Conservation (phyloP, 2,329 filamentous ascomycete species). For the Aspergillus unguis region DNA sequence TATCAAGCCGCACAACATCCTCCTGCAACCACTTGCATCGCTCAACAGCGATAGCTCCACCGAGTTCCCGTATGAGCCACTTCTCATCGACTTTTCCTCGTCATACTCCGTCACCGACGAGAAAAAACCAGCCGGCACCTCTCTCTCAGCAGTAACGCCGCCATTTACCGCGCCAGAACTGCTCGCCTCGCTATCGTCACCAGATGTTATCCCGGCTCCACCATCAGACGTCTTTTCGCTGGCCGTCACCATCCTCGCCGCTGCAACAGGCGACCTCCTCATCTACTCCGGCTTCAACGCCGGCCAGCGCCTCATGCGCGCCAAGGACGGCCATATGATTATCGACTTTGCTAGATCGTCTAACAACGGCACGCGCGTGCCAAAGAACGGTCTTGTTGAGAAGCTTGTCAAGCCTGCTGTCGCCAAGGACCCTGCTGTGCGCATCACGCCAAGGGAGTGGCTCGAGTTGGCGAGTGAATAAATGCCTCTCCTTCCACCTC, state of each 20-base stretch:
- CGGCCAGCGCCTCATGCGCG: constrained; percentile 43
- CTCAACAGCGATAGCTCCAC: constrained; percentile 7
- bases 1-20: constrained; percentile 48
- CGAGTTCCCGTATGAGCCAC: constrained; percentile 38
- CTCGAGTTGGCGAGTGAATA: constrained; percentile 18
- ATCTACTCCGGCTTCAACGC: constrained; percentile 40
- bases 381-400: constrained; percentile 41
- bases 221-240: constrained; percentile 47
- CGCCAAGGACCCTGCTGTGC: constrained; percentile 34
- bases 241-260: constrained; percentile 44
- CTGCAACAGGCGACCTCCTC: constrained; percentile 45
- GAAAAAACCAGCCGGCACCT: constrained; percentile 17
- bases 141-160: constrained; percentile 42
- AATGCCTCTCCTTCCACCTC: neutral
- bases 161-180: constrained; percentile 48
- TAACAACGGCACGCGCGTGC: constrained; percentile 37
- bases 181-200: constrained; percentile 36
- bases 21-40: constrained; percentile 31
- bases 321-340: constrained; percentile 43
- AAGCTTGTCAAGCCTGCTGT: constrained; percentile 38
- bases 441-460: constrained; percentile 34
- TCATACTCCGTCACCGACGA: constrained; percentile 25
- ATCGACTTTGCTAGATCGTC: constrained; percentile 38
- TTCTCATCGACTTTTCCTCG: constrained; percentile 47
- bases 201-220: constrained; percentile 33